Percentiles rank a stretch among this genome's conserved stretches.
phyloP scores from a whole-genome alignment of 352 stramenopile species.

The Blastocystis sp. region DNA sequence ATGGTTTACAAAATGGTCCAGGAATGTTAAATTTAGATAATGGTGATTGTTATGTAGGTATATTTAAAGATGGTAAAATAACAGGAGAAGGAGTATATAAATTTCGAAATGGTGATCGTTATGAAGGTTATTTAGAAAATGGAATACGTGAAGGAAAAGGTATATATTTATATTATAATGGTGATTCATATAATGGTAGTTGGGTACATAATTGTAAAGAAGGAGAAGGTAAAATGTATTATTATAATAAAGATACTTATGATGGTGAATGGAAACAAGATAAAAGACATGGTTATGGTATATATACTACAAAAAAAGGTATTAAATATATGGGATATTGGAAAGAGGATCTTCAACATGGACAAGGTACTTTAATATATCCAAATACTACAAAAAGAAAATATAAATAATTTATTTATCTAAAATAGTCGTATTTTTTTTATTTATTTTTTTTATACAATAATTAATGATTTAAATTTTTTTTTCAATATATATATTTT shows the following conservation, averaged over 20 bases:
- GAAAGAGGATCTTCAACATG: conserved; percentile 28
- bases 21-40: neutral
- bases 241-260: neutral
- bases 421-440: too few species aligned
- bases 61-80: conserved; percentile 10
- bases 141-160: conserved; percentile 9
- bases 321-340: conserved; percentile 7
- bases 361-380: conserved; percentile 5
- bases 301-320: conserved; percentile 3
- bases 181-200: conserved; percentile 14
- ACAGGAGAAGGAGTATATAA: conserved; percentile 22
- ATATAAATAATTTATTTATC: too few species aligned
- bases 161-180: conserved; percentile 14
- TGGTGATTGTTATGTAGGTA: neutral
- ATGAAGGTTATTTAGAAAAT: conserved; percentile 14
- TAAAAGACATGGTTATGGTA: conserved; percentile 19
- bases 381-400: neutral
- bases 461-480: too few species aligned
- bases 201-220: conserved; percentile 14
- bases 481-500: too few species aligned
- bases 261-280: conserved; percentile 15
- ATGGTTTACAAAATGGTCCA: neutral
- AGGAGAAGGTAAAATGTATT: neutral
- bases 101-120: too few species aligned
- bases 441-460: too few species aligned